A percentile compares a stretch with the other conserved stretches of the same genome.
These are phyloP conservation scores for Inga oerstediana DNA, from an alignment of 306 rosid genomes.

Conservation along the genomic window DNA sequence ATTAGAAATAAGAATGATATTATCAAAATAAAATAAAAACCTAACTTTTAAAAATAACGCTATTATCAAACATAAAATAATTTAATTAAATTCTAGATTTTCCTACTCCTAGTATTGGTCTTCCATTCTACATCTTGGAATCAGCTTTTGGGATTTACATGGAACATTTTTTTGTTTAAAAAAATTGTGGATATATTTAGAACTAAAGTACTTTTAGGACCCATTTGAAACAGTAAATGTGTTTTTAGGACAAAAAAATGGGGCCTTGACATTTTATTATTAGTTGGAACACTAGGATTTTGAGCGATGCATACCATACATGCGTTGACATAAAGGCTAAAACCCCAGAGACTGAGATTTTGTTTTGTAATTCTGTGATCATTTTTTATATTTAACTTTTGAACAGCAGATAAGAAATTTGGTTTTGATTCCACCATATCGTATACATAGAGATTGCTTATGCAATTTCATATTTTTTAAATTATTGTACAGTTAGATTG, in stretches of 20 bases:
- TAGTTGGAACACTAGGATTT: not conserved
- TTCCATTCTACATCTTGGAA: not conserved
- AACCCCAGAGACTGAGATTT: not conserved
- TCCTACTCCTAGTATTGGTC: not conserved
- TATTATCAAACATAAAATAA: too few species aligned
- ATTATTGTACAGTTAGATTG: not conserved
- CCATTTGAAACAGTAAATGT: not conserved
- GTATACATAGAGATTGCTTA: not conserved
- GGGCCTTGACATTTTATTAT: not conserved
- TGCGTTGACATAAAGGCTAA: too few species aligned
- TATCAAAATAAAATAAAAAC: too few species aligned
- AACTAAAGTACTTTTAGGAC: not conserved
- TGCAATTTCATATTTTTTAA: not conserved
- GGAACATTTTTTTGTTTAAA: not conserved
- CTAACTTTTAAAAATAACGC: too few species aligned
- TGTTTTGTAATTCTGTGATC: not conserved
- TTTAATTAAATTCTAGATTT: too few species aligned
- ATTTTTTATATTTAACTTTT: not conserved
- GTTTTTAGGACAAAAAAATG: not conserved
- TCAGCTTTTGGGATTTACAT: not conserved
- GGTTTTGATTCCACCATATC: not conserved
- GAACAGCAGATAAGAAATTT: not conserved
- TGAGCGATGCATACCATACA: not conserved
- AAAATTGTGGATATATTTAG: not conserved
- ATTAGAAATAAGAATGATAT: too few species aligned